Conservation (phyloP, 2,329 filamentous ascomycete genomes). For the Talaromyces sp. region DNA sequence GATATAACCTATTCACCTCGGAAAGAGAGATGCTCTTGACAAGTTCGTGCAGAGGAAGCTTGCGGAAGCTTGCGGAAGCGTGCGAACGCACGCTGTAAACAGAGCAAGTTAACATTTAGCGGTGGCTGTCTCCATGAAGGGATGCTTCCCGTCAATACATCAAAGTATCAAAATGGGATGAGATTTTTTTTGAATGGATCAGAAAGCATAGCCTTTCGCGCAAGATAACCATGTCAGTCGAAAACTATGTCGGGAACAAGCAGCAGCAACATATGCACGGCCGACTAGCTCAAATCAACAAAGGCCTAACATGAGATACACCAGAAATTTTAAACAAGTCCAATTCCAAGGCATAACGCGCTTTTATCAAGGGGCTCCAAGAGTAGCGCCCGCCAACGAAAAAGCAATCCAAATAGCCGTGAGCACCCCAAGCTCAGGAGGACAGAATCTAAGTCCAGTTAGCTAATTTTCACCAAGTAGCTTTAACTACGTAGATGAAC, state of each 20-base stretch:
- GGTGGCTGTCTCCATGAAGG: no score
- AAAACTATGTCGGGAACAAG: no score
- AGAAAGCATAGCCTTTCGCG: no score
- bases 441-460: neutral
- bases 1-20: conserved; percentile 17
- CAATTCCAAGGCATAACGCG: neutral
- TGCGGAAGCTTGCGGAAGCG: neutral
- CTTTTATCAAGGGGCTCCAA: neutral
- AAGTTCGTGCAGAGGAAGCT: conserved; percentile 20
- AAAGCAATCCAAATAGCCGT: neutral
- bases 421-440: neutral
- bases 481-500: neutral
- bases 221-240: no score
- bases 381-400: neutral
- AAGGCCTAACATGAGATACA: no score
- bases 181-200: no score
- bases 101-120: neutral
- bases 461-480: neutral
- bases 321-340: neutral
- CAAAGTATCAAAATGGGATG: no score
- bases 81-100: neutral
- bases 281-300: no score
- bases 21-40: conserved; percentile 18
- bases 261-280: no score
- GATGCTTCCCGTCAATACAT: no score